Percentiles rank a stretch among this genome's conserved stretches.
Conservation (phyloP, 208 protist genomes). For the Trypanosomatidae sp. region DNA sequence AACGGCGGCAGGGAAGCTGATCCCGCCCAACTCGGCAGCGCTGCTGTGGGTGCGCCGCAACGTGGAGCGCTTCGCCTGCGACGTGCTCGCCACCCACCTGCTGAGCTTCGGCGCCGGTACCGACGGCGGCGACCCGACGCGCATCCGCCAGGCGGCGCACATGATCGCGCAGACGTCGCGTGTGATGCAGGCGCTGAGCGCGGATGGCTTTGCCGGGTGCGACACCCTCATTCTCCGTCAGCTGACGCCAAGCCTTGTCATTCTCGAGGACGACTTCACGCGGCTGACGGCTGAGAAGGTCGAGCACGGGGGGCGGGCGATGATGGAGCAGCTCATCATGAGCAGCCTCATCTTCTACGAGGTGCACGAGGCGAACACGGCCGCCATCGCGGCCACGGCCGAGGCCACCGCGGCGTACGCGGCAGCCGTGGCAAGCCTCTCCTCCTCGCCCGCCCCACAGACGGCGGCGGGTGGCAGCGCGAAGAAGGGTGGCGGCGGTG, state of each 20-base stretch:
- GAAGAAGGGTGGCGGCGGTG: not conserved
- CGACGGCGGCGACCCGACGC: constrained; percentile 76
- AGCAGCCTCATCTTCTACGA: constrained; percentile 34
- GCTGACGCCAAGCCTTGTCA: constrained; percentile 71
- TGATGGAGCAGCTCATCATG: constrained; percentile 72
- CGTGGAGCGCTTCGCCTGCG: constrained; percentile 60
- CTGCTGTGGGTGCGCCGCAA: constrained; percentile 79
- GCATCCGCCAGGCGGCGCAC: constrained; percentile 67
- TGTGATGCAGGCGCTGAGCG: constrained; percentile 50
- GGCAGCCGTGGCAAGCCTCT: too few relatives aligned
- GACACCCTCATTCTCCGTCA: constrained; percentile 65
- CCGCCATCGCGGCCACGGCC: too few relatives aligned
- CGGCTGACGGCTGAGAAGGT: constrained; percentile 41
- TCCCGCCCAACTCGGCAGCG: constrained; percentile 70
- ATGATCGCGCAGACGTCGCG: constrained; percentile 63
- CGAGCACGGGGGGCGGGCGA: constrained; percentile 52
- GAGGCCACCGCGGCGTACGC: too few relatives aligned
- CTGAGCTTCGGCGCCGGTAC: constrained; percentile 80
- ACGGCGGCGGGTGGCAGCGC: too few relatives aligned
- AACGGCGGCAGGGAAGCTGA: constrained; percentile 6
- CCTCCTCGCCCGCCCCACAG: too few relatives aligned
- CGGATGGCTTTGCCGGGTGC: constrained; percentile 62
- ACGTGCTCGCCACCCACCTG: constrained; percentile 66
- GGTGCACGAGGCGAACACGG: constrained; percentile 16
- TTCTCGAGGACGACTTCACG: constrained; percentile 74